Evolutionary conservation across 768 basidiomycete genomes (phyloP).

Genomic region (Suillus occidentalis): DNA sequence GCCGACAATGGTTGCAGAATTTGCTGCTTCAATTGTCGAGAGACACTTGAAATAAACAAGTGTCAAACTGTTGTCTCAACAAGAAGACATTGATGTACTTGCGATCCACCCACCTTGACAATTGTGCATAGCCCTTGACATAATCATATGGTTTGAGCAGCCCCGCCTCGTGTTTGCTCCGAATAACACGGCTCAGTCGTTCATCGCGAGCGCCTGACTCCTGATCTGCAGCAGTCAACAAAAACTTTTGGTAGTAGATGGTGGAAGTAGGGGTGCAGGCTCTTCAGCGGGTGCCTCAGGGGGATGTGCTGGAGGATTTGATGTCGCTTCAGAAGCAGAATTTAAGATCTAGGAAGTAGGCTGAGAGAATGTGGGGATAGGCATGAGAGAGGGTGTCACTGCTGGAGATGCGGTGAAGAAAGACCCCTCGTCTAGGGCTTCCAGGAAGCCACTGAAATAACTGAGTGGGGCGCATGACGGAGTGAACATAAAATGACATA

Average conservation of each 20-base stretch:
- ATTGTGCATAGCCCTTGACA: too few species aligned
- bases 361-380: too few species aligned
- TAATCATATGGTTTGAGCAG: constrained; percentile 53
- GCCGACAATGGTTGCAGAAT: constrained; percentile 88
- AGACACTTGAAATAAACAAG: constrained; percentile 68
- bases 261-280: constrained; percentile 47
- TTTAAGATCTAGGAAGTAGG: too few species aligned
- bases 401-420: too few species aligned
- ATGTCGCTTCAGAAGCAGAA: too few species aligned
- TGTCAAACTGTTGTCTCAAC: neutral
- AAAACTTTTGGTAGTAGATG: constrained; percentile 77
- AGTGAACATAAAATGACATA: too few species aligned
- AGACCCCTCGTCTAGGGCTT: too few species aligned
- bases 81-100: constrained; percentile 61
- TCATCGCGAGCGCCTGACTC: constrained; percentile 88
- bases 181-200: constrained; percentile 85
- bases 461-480: too few species aligned
- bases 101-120: constrained; percentile 26
- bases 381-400: too few species aligned
- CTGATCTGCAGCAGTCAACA: constrained; percentile 94
- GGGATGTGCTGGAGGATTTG: too few species aligned
- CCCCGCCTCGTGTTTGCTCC: constrained; percentile 96
- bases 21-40: constrained; percentile 86
- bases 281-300: too few species aligned
- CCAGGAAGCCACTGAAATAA: too few species aligned